A percentile compares a stretch with the other conserved stretches of the same genome.
These are phyloP conservation scores for Kalanchoe fedtschenkoi DNA, from an alignment of 164 flowering plant genomes.

Conservation along the genomic window DNA sequence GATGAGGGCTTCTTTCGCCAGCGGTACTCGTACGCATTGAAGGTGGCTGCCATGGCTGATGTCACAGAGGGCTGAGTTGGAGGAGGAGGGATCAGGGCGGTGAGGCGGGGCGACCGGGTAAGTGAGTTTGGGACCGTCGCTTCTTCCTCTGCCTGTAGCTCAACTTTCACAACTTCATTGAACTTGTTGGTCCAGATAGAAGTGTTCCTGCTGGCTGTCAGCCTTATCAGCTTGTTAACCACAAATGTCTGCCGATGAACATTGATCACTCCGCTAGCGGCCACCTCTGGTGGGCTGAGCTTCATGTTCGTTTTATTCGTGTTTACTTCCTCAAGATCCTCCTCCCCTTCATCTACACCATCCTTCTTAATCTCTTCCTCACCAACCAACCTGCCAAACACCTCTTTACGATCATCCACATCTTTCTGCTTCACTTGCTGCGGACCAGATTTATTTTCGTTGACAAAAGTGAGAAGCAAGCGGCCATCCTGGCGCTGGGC, in stretches of 20 bases:
- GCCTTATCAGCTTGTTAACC: conserved; percentile 30
- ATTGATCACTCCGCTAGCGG: conserved; percentile 19
- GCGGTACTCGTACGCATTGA: conserved; percentile 19
- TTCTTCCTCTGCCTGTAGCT: conserved; percentile 9
- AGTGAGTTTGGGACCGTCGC: conserved; percentile 22
- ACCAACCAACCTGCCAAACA: too few species aligned
- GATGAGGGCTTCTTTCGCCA: conserved; percentile 1
- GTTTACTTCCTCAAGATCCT: conserved; percentile 3
- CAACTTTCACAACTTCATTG: conserved; percentile 12
- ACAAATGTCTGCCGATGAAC: conserved; percentile 28
- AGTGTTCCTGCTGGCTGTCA: conserved; percentile 23
- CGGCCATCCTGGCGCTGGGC: conserved; percentile 62
- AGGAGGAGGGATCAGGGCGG: conserved; percentile 11
- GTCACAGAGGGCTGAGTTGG: conserved; percentile 10
- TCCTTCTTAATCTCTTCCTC: conserved; percentile 9
- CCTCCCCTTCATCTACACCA: conserved; percentile 13
- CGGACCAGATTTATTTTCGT: not conserved
- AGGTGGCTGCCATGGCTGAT: conserved; percentile 15
- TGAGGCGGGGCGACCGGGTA: conserved; percentile 17
- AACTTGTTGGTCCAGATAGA: conserved; percentile 22
- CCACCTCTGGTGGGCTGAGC: conserved; percentile 8
- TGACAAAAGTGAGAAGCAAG: conserved; percentile 40
- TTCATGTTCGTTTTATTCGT: conserved; percentile 5
- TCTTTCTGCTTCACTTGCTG: conserved; percentile 10
- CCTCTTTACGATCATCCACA: not conserved